phyloP scores from a whole-genome alignment of 2,329 filamentous ascomycete genomes.

The Pestalotiopsis sp. region DNA sequence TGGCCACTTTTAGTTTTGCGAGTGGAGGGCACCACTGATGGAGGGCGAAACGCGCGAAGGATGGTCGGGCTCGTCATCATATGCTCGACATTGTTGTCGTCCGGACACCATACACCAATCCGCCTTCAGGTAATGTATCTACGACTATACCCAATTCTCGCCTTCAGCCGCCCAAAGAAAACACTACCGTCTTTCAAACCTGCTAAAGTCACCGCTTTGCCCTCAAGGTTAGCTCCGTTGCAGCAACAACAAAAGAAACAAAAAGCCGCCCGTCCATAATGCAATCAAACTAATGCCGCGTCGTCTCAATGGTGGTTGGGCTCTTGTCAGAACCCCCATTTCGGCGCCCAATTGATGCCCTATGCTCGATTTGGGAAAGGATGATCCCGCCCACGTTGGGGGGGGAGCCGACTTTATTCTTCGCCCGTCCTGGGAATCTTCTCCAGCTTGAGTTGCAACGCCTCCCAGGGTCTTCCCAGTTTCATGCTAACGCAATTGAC shows the following conservation, averaged over 20 bases:
- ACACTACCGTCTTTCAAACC: slow-evolving; percentile 3
- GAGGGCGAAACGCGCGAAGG: too few relatives aligned
- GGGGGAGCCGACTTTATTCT: background rate
- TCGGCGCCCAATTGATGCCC: slow-evolving; percentile 12
- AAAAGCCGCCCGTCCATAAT: background rate
- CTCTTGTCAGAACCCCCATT: slow-evolving; percentile 3
- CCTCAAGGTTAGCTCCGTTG: slow-evolving; percentile 27
- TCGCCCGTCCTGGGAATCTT: background rate
- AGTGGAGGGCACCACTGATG: too few relatives aligned
- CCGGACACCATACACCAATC: too few relatives aligned
- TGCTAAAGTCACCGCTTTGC: slow-evolving; percentile 30
- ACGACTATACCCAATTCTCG: too few relatives aligned
- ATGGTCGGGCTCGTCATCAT: too few relatives aligned
- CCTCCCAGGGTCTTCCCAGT: slow-evolving; percentile 13
- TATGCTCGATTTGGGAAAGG: slow-evolving; percentile 11
- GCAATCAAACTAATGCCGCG: slow-evolving; percentile 4
- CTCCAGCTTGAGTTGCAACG: slow-evolving; percentile 11
- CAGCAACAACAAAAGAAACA: slow-evolving; percentile 10
- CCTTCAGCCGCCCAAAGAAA: slow-evolving; percentile 30
- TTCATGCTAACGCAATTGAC: slow-evolving; percentile 10
- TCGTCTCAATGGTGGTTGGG: slow-evolving; percentile 10
- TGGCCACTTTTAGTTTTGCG: too few relatives aligned
- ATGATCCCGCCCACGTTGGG: slow-evolving; percentile 10
- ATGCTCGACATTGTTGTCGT: too few relatives aligned
- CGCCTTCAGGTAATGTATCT: too few relatives aligned